Evolutionary conservation across 768 basidiomycete species (phyloP).

Genomic region (Leccinum subtestaceum): DNA sequence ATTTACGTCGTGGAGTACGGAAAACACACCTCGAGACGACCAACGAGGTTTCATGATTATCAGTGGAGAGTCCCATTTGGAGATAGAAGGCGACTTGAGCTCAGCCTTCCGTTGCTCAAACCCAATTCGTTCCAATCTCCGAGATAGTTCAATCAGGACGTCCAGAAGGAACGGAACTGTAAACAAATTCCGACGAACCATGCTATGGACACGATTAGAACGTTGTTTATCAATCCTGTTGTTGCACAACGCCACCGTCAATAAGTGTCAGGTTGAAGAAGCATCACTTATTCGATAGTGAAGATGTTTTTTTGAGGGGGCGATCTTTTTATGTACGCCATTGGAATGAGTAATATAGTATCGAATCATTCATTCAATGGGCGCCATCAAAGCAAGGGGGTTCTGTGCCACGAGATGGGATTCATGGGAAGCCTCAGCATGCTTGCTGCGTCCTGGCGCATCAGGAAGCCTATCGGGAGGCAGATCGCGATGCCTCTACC

Average conservation of each 20-base stretch:
- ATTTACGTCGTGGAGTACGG: constrained; percentile 25
- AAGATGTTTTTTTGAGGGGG: constrained; percentile 8
- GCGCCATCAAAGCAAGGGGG: constrained; percentile 10
- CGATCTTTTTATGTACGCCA: constrained; percentile 17
- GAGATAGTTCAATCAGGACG: constrained; percentile 19
- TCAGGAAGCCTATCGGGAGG: constrained; percentile 21
- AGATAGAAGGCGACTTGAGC: constrained; percentile 21
- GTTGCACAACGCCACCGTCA: constrained; percentile 27
- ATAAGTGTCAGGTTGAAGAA: constrained; percentile 12
- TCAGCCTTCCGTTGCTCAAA: constrained; percentile 20
- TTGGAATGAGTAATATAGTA: constrained; percentile 7
- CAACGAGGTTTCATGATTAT: constrained; percentile 11
- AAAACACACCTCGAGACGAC: constrained; percentile 1
- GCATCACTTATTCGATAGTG: not conserved
- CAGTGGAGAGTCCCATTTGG: constrained; percentile 14
- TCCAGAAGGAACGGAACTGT: constrained; percentile 9
- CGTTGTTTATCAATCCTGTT: constrained; percentile 15
- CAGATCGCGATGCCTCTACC: constrained; percentile 19
- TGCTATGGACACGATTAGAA: constrained; percentile 10
- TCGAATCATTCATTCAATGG: not conserved
- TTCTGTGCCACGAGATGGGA: constrained; percentile 17
- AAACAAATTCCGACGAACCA: constrained; percentile 21
- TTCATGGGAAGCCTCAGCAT: constrained; percentile 3
- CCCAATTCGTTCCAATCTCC: constrained; percentile 26
- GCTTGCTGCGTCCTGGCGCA: constrained; percentile 12